Base-by-base conservation (phyloP, 257 asterid species). In the Vinca minor region DNA sequence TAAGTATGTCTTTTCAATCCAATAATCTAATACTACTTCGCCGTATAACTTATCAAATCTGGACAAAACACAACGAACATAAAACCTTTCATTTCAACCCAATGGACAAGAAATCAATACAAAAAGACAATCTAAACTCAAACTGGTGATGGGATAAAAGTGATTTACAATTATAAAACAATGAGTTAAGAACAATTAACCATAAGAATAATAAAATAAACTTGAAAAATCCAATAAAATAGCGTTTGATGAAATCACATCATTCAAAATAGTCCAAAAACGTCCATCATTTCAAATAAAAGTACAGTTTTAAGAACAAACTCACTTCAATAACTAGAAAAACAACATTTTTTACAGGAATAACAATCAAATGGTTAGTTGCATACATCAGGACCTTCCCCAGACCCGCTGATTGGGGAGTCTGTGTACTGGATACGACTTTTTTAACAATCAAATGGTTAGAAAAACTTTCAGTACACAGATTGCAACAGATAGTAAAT, bases 1-100 rank as follows among this genome's bases (percentile, higher is more conserved):
- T 29, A 56, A 35, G 34, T 57, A 59, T 58, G 41, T 47, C 61
- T 20, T 49, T 44, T 67, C 65, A 61, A 61, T n/a, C n/a, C n/a
- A n/a, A n/a, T n/a, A n/a, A n/a, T 23, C 8, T 10, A 35, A 46
- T 15, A 11, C 35, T 18, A 54, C 73, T 62, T 69, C 8, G 56
- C 49, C 15, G 12, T 55, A 45, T 49, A 34, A 36, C 4, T 9
- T 55, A 56, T 9, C 64, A 59, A 60, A 44, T 49, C 63, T 45
- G 10, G 45, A 63, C 39, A 55, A 4, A 65, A n/a, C 4, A 23
- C 9, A 41, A 60, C 28, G 17, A 17, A 25, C 29, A 31, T 42
- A 31, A 56, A 11, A 45, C 48, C 38, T 35, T n/a, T 21, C 36
- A 8, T 46, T 62, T 44, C 32, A 56, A 20, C 64, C 59, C 41